Evolutionary conservation across 2,329 filamentous ascomycete species (phyloP).

Genomic region (Trichoderma sp.): DNA sequence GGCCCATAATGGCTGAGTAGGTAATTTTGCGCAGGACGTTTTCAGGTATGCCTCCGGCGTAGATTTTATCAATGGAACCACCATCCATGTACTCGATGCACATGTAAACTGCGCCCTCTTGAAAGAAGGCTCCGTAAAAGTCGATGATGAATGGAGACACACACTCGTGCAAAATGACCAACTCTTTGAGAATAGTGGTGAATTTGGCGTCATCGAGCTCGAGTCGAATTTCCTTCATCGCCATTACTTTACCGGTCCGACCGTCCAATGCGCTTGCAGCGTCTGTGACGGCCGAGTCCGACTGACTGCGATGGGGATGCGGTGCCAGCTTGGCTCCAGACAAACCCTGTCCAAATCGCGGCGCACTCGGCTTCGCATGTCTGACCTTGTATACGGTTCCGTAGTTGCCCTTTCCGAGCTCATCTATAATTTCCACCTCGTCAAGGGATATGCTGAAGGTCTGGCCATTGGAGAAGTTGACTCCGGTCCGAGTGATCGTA

Average conservation of each 20-base stretch:
- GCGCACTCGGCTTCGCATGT: constrained; percentile 66
- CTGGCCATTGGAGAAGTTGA: constrained; percentile 86
- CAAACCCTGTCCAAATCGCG: constrained; percentile 59
- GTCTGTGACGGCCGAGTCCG: constrained; percentile 36
- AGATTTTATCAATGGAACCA: constrained; percentile 94
- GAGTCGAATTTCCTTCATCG: constrained; percentile 97
- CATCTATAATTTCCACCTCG: constrained; percentile 88
- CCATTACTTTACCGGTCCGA: constrained; percentile 81
- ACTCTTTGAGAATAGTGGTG: constrained; percentile 93
- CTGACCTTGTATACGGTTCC: constrained; percentile 96
- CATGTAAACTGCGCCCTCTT: constrained; percentile 97
- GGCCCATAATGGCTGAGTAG: constrained; percentile 81
- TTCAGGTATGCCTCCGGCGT: constrained; percentile 86
- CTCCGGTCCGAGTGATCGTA: constrained; percentile 80
- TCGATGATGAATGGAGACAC: constrained; percentile 96
- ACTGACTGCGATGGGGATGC: constrained; percentile 38
- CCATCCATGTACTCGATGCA: constrained; percentile 99
- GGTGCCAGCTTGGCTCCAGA: constrained; percentile 44
- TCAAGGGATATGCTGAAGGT: constrained; percentile 94
- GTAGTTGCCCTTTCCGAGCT: constrained; percentile 97
- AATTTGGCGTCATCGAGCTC: constrained; percentile 97
- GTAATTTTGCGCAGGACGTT: constrained; percentile 86
- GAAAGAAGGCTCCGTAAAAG: constrained; percentile 98
- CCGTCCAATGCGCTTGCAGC: constrained; percentile 35
- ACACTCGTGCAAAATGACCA: constrained; percentile 93